Evolutionary conservation across 2,329 filamentous ascomycete species (phyloP), one percentile per base, ranked within the genome.

Genomic region (Pseudogymnoascus sp.): DNA sequence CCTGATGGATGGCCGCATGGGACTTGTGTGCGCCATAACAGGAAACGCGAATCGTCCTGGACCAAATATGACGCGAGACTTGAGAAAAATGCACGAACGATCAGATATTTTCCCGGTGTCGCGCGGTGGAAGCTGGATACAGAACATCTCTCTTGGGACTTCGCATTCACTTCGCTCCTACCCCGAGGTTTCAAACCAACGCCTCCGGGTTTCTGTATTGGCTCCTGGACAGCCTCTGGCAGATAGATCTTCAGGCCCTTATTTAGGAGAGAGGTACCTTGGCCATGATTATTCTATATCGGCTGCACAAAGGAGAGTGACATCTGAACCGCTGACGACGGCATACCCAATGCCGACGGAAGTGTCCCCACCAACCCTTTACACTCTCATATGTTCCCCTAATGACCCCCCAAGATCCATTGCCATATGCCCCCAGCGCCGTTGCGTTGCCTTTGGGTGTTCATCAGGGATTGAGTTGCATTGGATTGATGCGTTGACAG

Each of bases 391-490:
- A 41, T 87, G 85, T 68, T 83, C 80, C 1, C 73, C 80, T 38
- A 81, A 87, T 61, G 84, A 88, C 65, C 82, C 82, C 14, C 86
- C 86, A 11, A 80, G 82, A n/a, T 86, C 83, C 39, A 80, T 88
- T 8, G 82, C 85, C 0, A 81, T 89, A 35, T 87, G 83, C 66
- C 85, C 85, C n/a, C 82, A 85, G 63, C 78, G 83, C 52, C 79
- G 80, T 60, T 87, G 84, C 66, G 82, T 87, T 35, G 85, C 84
- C 7, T 89, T 88, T 74, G 86, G 86, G 12, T 87, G 83, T 65
- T 79, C 80, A 11, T 77, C 80, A 6, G 83, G 85, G 1, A 82
- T 88, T 61, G 85, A 88, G 68, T 74, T 88, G 39, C 84, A 87
- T 69, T 89, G 83, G 70, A 73, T 78, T 60, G 77, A 80, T 70